Evolutionary conservation across 257 asterid genomes (phyloP), one percentile per base, ranked within the genome.

Genomic region (Solanum chmielewskii): DNA sequence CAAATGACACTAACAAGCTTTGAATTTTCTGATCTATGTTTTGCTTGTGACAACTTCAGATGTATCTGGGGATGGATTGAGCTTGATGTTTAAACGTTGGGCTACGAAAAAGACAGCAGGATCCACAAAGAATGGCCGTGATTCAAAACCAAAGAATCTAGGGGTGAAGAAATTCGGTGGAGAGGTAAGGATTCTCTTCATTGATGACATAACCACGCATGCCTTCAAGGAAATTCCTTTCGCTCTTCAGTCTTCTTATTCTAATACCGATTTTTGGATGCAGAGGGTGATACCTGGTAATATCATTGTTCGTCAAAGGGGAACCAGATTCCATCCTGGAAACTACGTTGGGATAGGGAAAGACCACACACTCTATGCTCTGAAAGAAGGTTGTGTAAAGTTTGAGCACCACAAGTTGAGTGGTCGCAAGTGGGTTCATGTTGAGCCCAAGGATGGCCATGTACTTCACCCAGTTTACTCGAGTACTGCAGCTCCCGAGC

Each of bases 101-200:
- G 99, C 99, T 44, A 92, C 97, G 83, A 96, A 96, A 70, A 96
- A 95, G 90, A 92, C 98, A 49, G 97, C 97, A 56, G 98, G 99
- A 84, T 95, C 98, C 83, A 93, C 99, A 20, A 96, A 95, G 94
- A 94, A 96, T 87, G 99, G 99, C 31, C 95, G 98, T 74, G 98
- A 95, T 90, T 96, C 98, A 10, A 87, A 91, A 87, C 99, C 98
- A 49, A 96, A 95, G 89, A 93, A 91, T 94, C 98, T 94, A 33
- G 98, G 98, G 31, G 98, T 96, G 64, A 96, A 96, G 88, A 96
- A 96, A 92, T 96, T 94, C 70, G 99, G 98, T 83, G 99, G 99
- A 85, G 98, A 96, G 99, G 98, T 94, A 89, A 91, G 92, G 74
- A 11, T 69, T 71, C 88, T 49, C 44, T 47, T 35, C 4, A 11